Percentiles rank a stretch among this genome's conserved stretches.
These are phyloP conservation scores for Haematococcus sp. DNA, from an alignment of 139 green algal genomes.

Conservation along the genomic window DNA sequence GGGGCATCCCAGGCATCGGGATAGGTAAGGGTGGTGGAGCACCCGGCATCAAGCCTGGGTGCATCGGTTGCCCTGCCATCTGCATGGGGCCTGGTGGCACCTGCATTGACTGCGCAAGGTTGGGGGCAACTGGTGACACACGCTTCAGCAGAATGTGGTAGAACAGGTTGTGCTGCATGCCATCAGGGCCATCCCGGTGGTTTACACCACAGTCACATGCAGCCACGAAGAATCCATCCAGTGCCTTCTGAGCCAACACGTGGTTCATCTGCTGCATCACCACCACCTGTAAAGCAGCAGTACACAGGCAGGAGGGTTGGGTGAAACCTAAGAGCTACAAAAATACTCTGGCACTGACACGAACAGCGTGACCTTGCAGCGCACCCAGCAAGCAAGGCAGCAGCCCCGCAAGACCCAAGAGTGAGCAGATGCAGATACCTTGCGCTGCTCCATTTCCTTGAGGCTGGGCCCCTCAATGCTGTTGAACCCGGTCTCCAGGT, in stretches of 20 bases:
- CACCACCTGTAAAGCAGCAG: constrained; percentile 9
- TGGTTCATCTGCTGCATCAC: constrained; percentile 41
- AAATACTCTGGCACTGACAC: too few relatives aligned
- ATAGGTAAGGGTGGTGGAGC: too few relatives aligned
- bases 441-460: constrained; percentile 26
- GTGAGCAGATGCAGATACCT: too few relatives aligned
- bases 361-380: too few relatives aligned
- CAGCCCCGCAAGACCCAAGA: too few relatives aligned
- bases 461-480: constrained; percentile 19
- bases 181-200: constrained; percentile 7
- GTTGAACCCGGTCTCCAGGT: constrained; percentile 37
- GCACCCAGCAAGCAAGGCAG: too few relatives aligned
- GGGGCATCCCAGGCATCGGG: too few relatives aligned
- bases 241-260: constrained; percentile 6
- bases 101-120: background rate
- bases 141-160: constrained; percentile 33
- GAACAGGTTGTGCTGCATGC: constrained; percentile 36
- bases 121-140: constrained; percentile 20
- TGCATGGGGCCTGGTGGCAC: background rate
- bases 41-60: too few relatives aligned
- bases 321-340: too few relatives aligned
- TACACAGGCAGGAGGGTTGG: too few relatives aligned
- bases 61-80: too few relatives aligned
- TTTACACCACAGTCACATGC: constrained; percentile 14
- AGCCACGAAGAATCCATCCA: constrained; percentile 28